Percentiles rank a stretch among this genome's conserved stretches.
These are phyloP conservation scores for Cryphonectria parasitica DNA, from an alignment of 2,329 filamentous ascomycete genomes.

Conservation along the genomic window DNA sequence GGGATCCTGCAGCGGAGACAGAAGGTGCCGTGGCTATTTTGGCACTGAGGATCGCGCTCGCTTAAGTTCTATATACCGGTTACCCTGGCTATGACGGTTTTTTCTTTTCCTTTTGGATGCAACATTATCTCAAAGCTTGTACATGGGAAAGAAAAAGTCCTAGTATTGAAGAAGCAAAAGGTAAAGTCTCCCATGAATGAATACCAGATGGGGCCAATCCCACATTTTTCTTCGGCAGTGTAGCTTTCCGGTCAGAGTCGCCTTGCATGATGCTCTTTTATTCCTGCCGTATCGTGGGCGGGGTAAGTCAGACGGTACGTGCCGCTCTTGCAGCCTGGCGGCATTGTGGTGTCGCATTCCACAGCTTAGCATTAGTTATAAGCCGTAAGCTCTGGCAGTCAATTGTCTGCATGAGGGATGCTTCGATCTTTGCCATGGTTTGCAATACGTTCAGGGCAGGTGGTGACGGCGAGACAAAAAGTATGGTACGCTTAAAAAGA, in stretches of 20 bases:
- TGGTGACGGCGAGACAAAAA: background rate
- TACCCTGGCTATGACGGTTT: background rate
- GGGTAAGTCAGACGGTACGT: slow-evolving; percentile 14
- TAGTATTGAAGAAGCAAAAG: background rate
- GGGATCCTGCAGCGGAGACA: slow-evolving; percentile 17
- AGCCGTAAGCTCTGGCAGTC: background rate
- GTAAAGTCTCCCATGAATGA: background rate
- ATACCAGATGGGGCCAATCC: background rate
- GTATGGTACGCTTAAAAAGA: background rate
- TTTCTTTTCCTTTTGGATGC: background rate
- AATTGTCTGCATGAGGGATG: background rate
- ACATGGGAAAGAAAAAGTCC: background rate
- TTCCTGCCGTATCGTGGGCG: slow-evolving; percentile 1
- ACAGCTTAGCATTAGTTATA: background rate
- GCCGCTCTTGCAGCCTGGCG: slow-evolving; percentile 13
- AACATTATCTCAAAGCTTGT: background rate
- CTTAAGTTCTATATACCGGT: background rate
- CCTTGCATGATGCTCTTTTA: slow-evolving; percentile 9
- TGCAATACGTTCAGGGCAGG: background rate
- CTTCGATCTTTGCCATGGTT: background rate
- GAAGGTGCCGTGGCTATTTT: slow-evolving; percentile 23
- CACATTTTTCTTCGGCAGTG: background rate
- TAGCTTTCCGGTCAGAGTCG: slow-evolving; percentile 18
- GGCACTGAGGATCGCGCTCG: background rate
- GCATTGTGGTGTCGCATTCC: background rate